phyloP scores from a whole-genome alignment of 192 early-diverging fungal species.

The Diversispora eburnea region DNA sequence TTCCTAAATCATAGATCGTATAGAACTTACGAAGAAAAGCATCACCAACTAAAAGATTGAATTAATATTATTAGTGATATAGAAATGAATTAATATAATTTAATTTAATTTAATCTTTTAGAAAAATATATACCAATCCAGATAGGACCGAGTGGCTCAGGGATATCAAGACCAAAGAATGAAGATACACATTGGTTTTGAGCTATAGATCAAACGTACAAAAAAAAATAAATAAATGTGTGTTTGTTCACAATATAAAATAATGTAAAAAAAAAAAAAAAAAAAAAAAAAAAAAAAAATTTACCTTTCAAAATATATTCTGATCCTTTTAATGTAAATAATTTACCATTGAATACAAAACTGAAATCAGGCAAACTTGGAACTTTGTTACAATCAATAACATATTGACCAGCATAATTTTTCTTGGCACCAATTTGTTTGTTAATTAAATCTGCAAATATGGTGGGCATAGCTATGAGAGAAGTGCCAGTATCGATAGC shows the following conservation, averaged over 20 bases:
- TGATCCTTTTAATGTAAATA: conserved; percentile 59
- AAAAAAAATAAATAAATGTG: background rate
- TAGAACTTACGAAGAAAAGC: conserved; percentile 83
- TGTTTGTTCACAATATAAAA: background rate
- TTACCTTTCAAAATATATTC: conserved; percentile 49
- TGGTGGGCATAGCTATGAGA: conserved; percentile 73
- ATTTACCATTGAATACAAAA: conserved; percentile 71
- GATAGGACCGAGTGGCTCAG: conserved; percentile 67
- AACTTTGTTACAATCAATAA: conserved; percentile 73
- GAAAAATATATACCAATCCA: conserved; percentile 59
- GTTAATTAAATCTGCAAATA: conserved; percentile 86
- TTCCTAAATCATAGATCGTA: conserved; percentile 67
- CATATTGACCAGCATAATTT: conserved; percentile 86
- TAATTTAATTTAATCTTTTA: background rate
- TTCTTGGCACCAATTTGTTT: conserved; percentile 88
- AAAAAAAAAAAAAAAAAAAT: conserved; percentile 1
- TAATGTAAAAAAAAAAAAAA: background rate
- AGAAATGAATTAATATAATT: background rate
- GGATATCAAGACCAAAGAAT: conserved; percentile 94
- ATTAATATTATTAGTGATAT: background rate
- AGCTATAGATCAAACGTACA: conserved; percentile 51
- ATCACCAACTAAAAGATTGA: conserved; percentile 59
- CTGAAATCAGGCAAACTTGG: conserved; percentile 70
- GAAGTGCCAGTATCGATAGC: conserved; percentile 94
- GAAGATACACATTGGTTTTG: conserved; percentile 69